These are phyloP conservation scores for Debaryomyces hansenii DNA, from an alignment of 805 yeast species.

Conservation along the genomic window DNA sequence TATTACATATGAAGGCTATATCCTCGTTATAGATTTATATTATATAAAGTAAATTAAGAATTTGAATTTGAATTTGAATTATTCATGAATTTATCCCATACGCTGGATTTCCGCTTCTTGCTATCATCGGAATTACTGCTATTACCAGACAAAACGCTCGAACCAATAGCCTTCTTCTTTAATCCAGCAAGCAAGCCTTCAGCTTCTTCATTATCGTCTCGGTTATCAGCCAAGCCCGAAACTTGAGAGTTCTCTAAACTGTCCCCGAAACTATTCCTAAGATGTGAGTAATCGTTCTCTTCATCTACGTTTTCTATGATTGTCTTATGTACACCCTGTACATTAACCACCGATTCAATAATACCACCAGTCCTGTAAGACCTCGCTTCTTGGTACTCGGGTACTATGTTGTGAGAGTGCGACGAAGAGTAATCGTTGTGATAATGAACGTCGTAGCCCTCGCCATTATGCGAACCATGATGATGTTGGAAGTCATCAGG, in stretches of 20 bases:
- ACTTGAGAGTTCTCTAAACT: not conserved
- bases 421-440: not conserved
- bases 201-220: not conserved
- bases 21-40: too few species aligned
- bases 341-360: constrained; percentile 78
- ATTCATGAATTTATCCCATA: constrained; percentile 9
- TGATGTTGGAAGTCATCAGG: not conserved
- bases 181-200: not conserved
- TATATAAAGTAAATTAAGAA: too few species aligned
- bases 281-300: constrained; percentile 29
- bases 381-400: constrained; percentile 34
- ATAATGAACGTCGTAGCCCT: constrained; percentile 3
- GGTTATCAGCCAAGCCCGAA: not conserved
- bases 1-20: too few species aligned
- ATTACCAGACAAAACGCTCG: not conserved
- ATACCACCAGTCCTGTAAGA: constrained; percentile 60
- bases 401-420: constrained; percentile 1
- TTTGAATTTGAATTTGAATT: too few species aligned
- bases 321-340: constrained; percentile 82
- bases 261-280: not conserved
- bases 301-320: constrained; percentile 68
- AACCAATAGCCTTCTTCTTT: constrained; percentile 5
- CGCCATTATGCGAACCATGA: not conserved
- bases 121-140: constrained; percentile 3
- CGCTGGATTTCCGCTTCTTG: constrained; percentile 3